Evolutionary conservation across 768 basidiomycete genomes (phyloP), one percentile per base, ranked within the genome.

Genomic region (Russula vinacea): DNA sequence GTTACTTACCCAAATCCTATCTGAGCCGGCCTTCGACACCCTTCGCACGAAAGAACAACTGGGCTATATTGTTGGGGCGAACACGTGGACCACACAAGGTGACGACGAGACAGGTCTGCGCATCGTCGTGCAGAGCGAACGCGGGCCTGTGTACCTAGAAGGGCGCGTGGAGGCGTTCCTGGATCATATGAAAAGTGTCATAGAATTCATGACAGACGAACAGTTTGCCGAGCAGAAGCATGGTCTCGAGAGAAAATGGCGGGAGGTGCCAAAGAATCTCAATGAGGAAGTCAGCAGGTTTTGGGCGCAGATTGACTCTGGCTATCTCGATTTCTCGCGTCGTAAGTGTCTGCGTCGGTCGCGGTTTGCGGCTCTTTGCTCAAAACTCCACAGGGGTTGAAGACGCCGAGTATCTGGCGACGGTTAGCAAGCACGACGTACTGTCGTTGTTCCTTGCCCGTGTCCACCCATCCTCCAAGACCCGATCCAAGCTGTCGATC

Each of bases 41-140:
- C 82, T 99, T 35, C 87, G 97, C 33, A 98, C 95, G 4, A 87
- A 92, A 72, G 93, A 98, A 72, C 97, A 99, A 74, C 81, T 99
- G 1, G 97, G 97, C 6, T 99, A 99, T 73, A 81, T 97, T 49
- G 95, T 97, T 40, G 83, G 80, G 10, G 86, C 84, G 67, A 78
- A 79, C 1, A 72, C 76, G 35, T 85, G 83, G 83, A 72, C 78
- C 11, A 74, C 89, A 49, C 72, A 81, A 47, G 88, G 90, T n/a
- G 78, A 83, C 2, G 86, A 83, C 51, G 83, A 89, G 65, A 81
- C 84, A 66, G 94, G 94, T 8, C 76, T 94, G 65, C 84, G 91
- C 49, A 83, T 98, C 58, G 78, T 94, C 8, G 82, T 98, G 35
- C 97, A 99, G 76, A 92, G 90, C 72, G 94, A 98, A 76, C 86